Conservation (phyloP, 768 basidiomycete species). For the Fomitopsis pulvina region DNA sequence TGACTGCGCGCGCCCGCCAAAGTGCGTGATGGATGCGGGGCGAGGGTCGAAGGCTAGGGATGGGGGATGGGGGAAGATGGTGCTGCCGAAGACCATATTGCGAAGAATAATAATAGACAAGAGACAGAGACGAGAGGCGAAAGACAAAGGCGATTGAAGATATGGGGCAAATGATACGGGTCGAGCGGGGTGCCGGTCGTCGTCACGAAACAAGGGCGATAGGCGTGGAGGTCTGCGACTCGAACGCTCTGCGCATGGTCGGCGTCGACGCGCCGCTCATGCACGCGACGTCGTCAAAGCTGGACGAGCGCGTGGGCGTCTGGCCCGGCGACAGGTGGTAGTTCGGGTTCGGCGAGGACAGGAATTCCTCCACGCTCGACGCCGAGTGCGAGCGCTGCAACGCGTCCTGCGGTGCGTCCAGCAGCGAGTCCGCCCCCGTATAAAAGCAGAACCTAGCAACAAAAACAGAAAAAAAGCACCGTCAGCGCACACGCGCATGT, state of each 20-base stretch:
- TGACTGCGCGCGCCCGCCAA: background rate
- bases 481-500: constrained; percentile 4
- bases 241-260: constrained; percentile 11
- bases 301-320: constrained; percentile 23
- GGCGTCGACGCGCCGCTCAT: constrained; percentile 25
- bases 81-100: background rate
- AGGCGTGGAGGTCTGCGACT: background rate
- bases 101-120: background rate
- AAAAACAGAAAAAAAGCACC: background rate
- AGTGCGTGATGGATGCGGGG: background rate
- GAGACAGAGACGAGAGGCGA: background rate
- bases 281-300: constrained; percentile 23
- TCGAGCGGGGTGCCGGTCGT: background rate
- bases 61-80: background rate
- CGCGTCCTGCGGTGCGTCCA: constrained; percentile 22
- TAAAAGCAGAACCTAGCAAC: constrained; percentile 84
- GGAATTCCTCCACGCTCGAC: constrained; percentile 48
- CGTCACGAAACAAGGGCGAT: background rate
- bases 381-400: constrained; percentile 40
- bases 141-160: background rate
- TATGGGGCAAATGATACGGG: background rate
- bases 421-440: constrained; percentile 46
- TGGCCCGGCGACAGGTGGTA: constrained; percentile 19
- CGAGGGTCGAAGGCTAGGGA: background rate
- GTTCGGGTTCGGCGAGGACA: constrained; percentile 30